Percentiles rank a stretch among this genome's conserved stretches.
phyloP scores from a whole-genome alignment of 2,329 filamentous ascomycete genomes.

The Aspergillus uvarum region DNA sequence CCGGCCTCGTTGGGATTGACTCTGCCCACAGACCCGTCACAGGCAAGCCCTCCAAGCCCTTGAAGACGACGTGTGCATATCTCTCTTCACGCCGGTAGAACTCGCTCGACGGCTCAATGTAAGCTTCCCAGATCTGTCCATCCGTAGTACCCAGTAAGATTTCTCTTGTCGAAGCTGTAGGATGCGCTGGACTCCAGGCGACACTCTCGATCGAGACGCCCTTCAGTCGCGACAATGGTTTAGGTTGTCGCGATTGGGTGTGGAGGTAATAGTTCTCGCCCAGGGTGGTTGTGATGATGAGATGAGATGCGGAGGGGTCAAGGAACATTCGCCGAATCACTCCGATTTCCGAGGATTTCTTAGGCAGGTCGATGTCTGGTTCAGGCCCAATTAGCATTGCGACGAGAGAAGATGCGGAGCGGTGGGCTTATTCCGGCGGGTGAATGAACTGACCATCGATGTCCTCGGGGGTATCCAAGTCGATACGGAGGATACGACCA shows the following conservation, averaged over 20 bases:
- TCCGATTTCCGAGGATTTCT: conserved; percentile 85
- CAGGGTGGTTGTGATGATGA: conserved; percentile 84
- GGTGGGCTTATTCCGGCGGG: not conserved
- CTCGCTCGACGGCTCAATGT: conserved; percentile 89
- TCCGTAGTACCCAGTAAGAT: conserved; percentile 90
- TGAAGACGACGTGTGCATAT: conserved; percentile 81
- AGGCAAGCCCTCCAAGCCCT: conserved; percentile 71
- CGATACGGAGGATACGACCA: conserved; percentile 88
- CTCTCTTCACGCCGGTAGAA: conserved; percentile 95
- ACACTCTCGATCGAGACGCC: conserved; percentile 85
- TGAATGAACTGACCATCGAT: conserved; percentile 69
- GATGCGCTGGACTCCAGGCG: conserved; percentile 91
- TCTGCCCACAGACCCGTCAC: conserved; percentile 87
- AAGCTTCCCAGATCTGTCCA: conserved; percentile 91
- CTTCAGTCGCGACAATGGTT: conserved; percentile 76
- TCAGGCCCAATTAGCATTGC: conserved; percentile 18
- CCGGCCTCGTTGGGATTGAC: conserved; percentile 63
- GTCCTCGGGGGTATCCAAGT: conserved; percentile 88
- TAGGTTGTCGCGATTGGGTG: conserved; percentile 85
- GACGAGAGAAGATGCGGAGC: not conserved
- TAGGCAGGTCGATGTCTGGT: conserved; percentile 94
- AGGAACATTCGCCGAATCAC: conserved; percentile 96
- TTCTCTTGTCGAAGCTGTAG: conserved; percentile 90
- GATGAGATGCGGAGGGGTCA: conserved; percentile 91
- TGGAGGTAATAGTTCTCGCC: conserved; percentile 98